Base-by-base conservation (phyloP, 306 rosid species). In the Heteromeles arbutifolia region DNA sequence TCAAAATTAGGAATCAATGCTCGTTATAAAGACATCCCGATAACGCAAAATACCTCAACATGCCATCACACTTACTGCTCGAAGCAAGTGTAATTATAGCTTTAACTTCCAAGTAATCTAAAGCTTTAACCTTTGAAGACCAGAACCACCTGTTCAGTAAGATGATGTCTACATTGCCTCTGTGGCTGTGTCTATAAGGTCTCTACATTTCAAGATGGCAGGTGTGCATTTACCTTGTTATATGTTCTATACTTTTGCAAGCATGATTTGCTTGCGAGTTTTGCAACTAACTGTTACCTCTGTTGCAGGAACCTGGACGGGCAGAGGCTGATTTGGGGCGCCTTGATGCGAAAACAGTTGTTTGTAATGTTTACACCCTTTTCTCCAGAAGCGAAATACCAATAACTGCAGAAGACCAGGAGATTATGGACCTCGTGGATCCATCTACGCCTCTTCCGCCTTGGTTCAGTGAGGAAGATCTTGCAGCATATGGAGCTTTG, bases 281-380 rank as follows among this genome's bases (percentile, higher is more conserved):
- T 5, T 67, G 67, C 59, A 11, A 44, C 44, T 54, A 53, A 53
- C 21, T 5, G 8, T 32, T 21, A 4, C 54, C 11, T n/a, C 41
- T 8, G 9, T 52, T 69, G 4, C 69, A 91, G 97, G 84, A 84
- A 82, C 94, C 96, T 17, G 96, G 97, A 3, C 80, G 94, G 68
- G 94, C 96, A 13, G 98, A 93, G 78, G 89, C 91, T 69, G 97
- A 91, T 90, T 93, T 91, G 67, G 85, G 91, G 62, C 96, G 96
- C 19, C 74, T 91, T 25, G 88, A 91, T 62, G 88, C 81, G 0
- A 89, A 86, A 80, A 90, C 90, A 3, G 93, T 91, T 24, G 86
- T 93, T 21, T 78, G 85, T 19, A 93, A 88, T 22, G 28, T 91
- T n/a, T 91, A 88, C 85, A 88, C 84, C 72, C 97, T 93, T 74